Evolutionary conservation across 2,329 filamentous ascomycete species (phyloP).

Genomic region (Lecanicillium sp.): DNA sequence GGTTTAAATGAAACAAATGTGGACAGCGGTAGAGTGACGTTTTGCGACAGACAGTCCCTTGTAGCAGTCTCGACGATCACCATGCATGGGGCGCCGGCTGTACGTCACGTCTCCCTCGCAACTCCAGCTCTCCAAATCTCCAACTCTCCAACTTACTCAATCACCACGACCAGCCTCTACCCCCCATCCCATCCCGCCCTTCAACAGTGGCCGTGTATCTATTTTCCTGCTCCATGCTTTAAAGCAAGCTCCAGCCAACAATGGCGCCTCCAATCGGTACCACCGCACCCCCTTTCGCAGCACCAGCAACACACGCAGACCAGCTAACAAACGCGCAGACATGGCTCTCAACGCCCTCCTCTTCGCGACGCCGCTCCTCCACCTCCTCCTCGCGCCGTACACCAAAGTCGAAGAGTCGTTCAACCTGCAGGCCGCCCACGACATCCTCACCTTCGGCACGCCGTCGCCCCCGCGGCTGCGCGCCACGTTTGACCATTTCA

Average conservation of each 20-base stretch:
- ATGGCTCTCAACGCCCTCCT: conserved; percentile 18
- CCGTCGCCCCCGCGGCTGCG: conserved; percentile 51
- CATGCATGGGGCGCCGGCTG: too few relatives aligned
- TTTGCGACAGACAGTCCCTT: too few relatives aligned
- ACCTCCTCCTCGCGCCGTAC: conserved; percentile 72
- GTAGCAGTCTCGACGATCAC: too few relatives aligned
- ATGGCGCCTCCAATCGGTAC: conserved; percentile 13
- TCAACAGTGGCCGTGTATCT: neutral
- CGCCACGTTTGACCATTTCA: conserved; percentile 75
- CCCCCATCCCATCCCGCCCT: neutral
- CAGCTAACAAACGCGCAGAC: conserved; percentile 14
- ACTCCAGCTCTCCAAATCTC: too few relatives aligned
- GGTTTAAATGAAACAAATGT: too few relatives aligned
- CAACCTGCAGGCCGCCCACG: conserved; percentile 89
- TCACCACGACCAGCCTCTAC: neutral
- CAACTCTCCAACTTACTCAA: too few relatives aligned
- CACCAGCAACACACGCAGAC: neutral
- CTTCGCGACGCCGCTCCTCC: conserved; percentile 55
- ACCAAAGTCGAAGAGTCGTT: conserved; percentile 99
- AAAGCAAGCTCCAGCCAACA: neutral
- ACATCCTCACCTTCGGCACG: conserved; percentile 75
- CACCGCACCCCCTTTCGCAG: neutral
- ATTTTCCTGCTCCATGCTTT: neutral
- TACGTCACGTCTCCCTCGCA: too few relatives aligned
- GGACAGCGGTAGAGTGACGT: too few relatives aligned